Percentiles rank a stretch among this genome's conserved stretches.
phyloP scores from a whole-genome alignment of 495 filamentous ascomycete species.

The Corynascus novoguineensis region DNA sequence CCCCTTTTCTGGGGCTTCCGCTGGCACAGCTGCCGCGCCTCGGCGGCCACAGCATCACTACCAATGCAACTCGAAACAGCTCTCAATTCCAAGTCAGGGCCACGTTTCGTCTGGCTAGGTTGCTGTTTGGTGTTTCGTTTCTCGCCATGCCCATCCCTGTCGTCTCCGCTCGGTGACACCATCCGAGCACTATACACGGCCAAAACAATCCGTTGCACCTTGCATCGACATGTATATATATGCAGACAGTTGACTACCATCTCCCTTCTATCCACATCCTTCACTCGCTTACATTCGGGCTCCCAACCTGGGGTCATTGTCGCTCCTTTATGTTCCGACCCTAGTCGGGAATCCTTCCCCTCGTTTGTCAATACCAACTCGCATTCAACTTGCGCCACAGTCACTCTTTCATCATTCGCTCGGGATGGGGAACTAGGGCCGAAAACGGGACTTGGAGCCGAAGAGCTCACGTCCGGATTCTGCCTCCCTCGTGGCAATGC shows the following conservation, averaged over 20 bases:
- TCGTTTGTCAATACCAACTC: neutral
- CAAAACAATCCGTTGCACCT: neutral
- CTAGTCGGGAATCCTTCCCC: conserved; percentile 13
- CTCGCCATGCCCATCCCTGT: conserved; percentile 6
- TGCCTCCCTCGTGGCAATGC: no score
- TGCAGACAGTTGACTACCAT: neutral
- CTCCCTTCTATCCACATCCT: neutral
- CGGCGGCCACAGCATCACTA: neutral
- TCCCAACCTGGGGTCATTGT: conserved; percentile 5
- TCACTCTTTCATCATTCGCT: neutral
- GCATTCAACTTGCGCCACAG: neutral
- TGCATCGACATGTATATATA: neutral
- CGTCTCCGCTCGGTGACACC: neutral
- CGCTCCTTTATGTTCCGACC: conserved; percentile 2
- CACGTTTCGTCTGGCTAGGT: neutral
- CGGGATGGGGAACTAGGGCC: no score
- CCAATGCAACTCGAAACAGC: neutral
- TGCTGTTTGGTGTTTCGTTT: conserved; percentile 6
- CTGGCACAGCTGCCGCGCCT: neutral
- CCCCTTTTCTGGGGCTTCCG: neutral
- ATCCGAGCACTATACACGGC: neutral
- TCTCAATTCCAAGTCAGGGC: neutral
- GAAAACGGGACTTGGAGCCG: no score
- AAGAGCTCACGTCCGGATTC: no score
- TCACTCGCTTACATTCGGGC: neutral